Evolutionary conservation across 2,329 filamentous ascomycete species (phyloP).

Genomic region (Triangularia setosa): DNA sequence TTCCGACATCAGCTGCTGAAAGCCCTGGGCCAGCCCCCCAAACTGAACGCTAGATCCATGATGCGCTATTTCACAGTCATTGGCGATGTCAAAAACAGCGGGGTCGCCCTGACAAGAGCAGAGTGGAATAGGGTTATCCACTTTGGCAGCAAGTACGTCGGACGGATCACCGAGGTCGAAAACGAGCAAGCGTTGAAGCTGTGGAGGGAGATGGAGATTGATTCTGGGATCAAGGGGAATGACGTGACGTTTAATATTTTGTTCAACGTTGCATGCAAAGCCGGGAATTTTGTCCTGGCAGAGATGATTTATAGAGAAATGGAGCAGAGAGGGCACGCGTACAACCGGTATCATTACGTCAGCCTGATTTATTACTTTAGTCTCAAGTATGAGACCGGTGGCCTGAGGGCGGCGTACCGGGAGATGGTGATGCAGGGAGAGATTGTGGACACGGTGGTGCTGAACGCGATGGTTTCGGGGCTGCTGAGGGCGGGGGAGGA

Average conservation of each 20-base stretch:
- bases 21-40: slow-evolving; percentile 61
- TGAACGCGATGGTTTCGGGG: slow-evolving; percentile 82
- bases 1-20: slow-evolving; percentile 63
- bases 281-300: slow-evolving; percentile 77
- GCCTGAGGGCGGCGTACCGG: slow-evolving; percentile 71
- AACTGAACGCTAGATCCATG: slow-evolving; percentile 60
- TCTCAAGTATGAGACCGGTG: slow-evolving; percentile 66
- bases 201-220: slow-evolving; percentile 87
- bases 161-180: slow-evolving; percentile 53
- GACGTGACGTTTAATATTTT: slow-evolving; percentile 90
- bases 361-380: slow-evolving; percentile 82
- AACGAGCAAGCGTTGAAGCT: slow-evolving; percentile 67
- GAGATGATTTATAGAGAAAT: slow-evolving; percentile 85
- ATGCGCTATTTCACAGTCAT: slow-evolving; percentile 78
- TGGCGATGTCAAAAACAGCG: slow-evolving; percentile 74
- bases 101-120: slow-evolving; percentile 59
- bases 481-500: slow-evolving; percentile 74
- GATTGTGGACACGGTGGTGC: slow-evolving; percentile 78
- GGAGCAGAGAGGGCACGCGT: slow-evolving; percentile 60
- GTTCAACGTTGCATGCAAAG: slow-evolving; percentile 82
- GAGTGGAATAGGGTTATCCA: slow-evolving; percentile 86
- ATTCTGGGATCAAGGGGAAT: slow-evolving; percentile 61
- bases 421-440: slow-evolving; percentile 82
- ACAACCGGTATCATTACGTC: slow-evolving; percentile 77
- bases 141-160: slow-evolving; percentile 70